Evolutionary conservation across 2,329 filamentous ascomycete genomes (phyloP).

Genomic region (Amauroascus niger): DNA sequence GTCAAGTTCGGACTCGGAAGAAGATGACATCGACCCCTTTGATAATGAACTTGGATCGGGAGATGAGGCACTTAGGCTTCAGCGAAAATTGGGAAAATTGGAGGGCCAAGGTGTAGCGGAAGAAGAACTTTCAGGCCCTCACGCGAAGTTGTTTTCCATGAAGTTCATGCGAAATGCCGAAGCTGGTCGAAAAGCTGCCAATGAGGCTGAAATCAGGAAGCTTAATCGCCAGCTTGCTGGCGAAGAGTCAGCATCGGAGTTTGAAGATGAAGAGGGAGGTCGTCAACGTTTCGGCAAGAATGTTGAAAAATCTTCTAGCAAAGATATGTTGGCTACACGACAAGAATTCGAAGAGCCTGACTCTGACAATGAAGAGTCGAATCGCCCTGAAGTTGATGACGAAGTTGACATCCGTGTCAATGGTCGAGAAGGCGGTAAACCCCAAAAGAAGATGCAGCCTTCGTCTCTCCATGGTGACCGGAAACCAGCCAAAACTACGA

Average conservation of each 20-base stretch:
- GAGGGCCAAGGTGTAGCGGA: conserved; percentile 35
- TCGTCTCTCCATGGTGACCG: neutral
- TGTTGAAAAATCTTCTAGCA: conserved; percentile 24
- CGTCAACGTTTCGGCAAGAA: conserved; percentile 42
- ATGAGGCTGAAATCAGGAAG: conserved; percentile 63
- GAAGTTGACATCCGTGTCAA: conserved; percentile 31
- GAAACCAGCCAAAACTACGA: conserved; percentile 11
- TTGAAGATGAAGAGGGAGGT: conserved; percentile 52
- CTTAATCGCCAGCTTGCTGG: conserved; percentile 59
- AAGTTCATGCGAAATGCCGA: conserved; percentile 93
- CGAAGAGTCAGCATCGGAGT: conserved; percentile 48
- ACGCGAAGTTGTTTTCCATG: conserved; percentile 67
- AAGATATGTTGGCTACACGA: conserved; percentile 25
- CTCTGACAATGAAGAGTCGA: conserved; percentile 38
- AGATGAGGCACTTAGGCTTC: conserved; percentile 29
- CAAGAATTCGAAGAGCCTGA: conserved; percentile 54
- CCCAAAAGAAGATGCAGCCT: neutral
- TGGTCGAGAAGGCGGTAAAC: conserved; percentile 13
- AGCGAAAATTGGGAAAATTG: conserved; percentile 39
- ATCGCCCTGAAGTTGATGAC: conserved; percentile 17
- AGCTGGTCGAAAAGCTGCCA: conserved; percentile 62
- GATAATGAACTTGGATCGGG: conserved; percentile 35
- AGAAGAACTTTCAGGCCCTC: conserved; percentile 36
- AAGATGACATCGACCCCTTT: conserved; percentile 49
- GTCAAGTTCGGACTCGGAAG: conserved; percentile 55